phyloP scores from a whole-genome alignment of 306 rosid species.

The Inga laurina region DNA sequence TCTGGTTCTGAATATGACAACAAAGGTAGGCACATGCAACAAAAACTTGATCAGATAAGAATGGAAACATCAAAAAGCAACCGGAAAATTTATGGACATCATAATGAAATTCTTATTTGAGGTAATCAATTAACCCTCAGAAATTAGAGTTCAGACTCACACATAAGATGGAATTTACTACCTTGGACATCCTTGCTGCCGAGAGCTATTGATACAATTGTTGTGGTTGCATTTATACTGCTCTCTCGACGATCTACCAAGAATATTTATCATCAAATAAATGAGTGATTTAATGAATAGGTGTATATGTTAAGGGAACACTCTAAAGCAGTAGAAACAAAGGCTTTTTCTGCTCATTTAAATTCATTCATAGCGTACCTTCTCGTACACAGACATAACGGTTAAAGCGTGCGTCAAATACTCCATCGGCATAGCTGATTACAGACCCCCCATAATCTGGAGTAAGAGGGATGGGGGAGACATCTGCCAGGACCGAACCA shows the following conservation, averaged over 20 bases:
- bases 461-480: conserved; percentile 67
- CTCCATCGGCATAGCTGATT: conserved; percentile 88
- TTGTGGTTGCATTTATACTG: conserved; percentile 62
- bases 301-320: not conserved
- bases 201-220: conserved; percentile 67
- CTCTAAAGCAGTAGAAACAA: not conserved
- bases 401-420: conserved; percentile 70
- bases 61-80: conserved; percentile 16
- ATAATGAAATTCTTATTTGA: not conserved
- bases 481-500: conserved; percentile 49
- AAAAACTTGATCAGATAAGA: conserved; percentile 12
- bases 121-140: conserved; percentile 12
- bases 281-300: not conserved
- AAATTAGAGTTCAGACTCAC: not conserved
- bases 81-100: conserved; percentile 5
- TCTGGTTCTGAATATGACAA: conserved; percentile 63
- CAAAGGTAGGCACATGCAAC: conserved; percentile 22
- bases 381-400: conserved; percentile 78
- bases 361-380: conserved; percentile 44
- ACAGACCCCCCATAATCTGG: conserved; percentile 75
- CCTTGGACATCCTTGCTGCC: conserved; percentile 62
- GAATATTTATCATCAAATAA: conserved; percentile 22
- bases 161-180: conserved; percentile 38
- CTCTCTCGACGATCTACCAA: conserved; percentile 72
- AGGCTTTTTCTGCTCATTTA: not conserved